Conservation (phyloP, 2,329 filamentous ascomycete genomes). For the Fusarium camptoceras region DNA sequence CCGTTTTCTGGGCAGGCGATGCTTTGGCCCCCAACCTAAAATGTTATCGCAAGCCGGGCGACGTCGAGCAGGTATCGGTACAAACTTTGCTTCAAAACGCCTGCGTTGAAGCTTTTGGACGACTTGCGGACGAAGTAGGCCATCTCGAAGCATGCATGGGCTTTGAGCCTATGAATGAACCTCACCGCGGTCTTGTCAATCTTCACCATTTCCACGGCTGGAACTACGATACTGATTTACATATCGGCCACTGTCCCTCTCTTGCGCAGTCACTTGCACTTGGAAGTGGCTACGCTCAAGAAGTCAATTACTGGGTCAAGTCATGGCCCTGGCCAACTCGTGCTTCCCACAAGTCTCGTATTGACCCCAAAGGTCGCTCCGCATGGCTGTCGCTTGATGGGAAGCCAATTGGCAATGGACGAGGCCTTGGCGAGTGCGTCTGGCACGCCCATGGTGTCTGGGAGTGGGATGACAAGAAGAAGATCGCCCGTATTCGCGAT, state of each 20-base stretch:
- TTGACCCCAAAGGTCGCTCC: slow-evolving; percentile 54
- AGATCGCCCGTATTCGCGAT: slow-evolving; percentile 44
- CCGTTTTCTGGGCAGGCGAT: slow-evolving; percentile 47
- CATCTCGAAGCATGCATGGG: slow-evolving; percentile 53
- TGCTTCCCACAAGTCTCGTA: slow-evolving; percentile 49
- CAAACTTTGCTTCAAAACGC: slow-evolving; percentile 50
- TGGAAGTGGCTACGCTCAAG: slow-evolving; percentile 54
- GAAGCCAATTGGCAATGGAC: slow-evolving; percentile 9
- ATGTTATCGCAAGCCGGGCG: slow-evolving; percentile 34
- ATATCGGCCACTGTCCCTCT: slow-evolving; percentile 56
- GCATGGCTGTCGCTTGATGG: slow-evolving; percentile 49
- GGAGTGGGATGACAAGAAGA: slow-evolving; percentile 51
- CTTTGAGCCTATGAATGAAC: slow-evolving; percentile 58
- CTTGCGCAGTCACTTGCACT: slow-evolving; percentile 55
- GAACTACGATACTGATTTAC: slow-evolving; percentile 58
- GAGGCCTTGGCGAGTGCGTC: slow-evolving; percentile 52
- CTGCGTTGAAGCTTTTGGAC: slow-evolving; percentile 52
- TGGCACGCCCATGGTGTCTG: slow-evolving; percentile 56
- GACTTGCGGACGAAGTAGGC: slow-evolving; percentile 50
- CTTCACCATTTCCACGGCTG: slow-evolving; percentile 54
- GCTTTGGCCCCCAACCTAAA: slow-evolving; percentile 47
- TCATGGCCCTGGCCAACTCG: slow-evolving; percentile 58
- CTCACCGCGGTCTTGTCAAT: slow-evolving; percentile 56
- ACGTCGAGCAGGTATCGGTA: slow-evolving; percentile 44
- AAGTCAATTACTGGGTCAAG: slow-evolving; percentile 55